Evolutionary conservation across 345 rosid species (phyloP).

Genomic region (Ailanthus altissimus): DNA sequence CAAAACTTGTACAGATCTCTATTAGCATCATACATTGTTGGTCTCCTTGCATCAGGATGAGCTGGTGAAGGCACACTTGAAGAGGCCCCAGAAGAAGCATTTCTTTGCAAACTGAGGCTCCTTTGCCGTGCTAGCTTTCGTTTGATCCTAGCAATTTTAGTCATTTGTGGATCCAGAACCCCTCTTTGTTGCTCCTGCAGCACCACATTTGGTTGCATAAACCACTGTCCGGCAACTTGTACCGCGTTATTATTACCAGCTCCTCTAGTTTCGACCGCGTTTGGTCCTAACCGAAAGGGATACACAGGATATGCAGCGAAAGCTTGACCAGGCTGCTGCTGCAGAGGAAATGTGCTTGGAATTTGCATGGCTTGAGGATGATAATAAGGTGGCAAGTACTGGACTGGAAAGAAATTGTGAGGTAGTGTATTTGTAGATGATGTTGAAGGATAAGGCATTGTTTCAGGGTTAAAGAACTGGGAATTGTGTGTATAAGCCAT

Average conservation of each 20-base stretch:
- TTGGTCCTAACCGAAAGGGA: slow-evolving; percentile 23
- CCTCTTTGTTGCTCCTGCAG: slow-evolving; percentile 33
- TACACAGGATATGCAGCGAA: slow-evolving; percentile 19
- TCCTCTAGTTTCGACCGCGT: slow-evolving; percentile 18
- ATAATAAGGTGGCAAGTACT: slow-evolving; percentile 2
- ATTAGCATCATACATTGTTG: slow-evolving; percentile 6
- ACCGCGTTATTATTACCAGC: slow-evolving; percentile 4
- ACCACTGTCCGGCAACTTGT: slow-evolving; percentile 6
- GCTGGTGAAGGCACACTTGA: slow-evolving; percentile 22
- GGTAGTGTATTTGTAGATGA: slow-evolving; percentile 5
- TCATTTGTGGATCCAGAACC: slow-evolving; percentile 36
- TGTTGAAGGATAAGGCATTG: slow-evolving; percentile 8
- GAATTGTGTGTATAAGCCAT: slow-evolving; percentile 20
- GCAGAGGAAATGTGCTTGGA: slow-evolving; percentile 2
- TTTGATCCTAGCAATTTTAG: slow-evolving; percentile 60
- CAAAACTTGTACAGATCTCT: slow-evolving; percentile 39
- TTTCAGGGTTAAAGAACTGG: slow-evolving; percentile 6
- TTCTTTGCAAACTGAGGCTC: slow-evolving; percentile 39
- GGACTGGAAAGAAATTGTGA: slow-evolving; percentile 18
- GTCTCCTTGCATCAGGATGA: slow-evolving; percentile 34
- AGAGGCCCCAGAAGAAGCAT: slow-evolving; percentile 28
- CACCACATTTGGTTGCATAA: slow-evolving; percentile 7
- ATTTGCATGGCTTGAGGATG: slow-evolving; percentile 19
- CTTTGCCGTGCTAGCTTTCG: slow-evolving; percentile 68
- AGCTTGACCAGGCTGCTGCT: slow-evolving; percentile 19